phyloP scores from a whole-genome alignment of 1,284 basidiomycete genomes.

The Takashimella tepidaria region DNA sequence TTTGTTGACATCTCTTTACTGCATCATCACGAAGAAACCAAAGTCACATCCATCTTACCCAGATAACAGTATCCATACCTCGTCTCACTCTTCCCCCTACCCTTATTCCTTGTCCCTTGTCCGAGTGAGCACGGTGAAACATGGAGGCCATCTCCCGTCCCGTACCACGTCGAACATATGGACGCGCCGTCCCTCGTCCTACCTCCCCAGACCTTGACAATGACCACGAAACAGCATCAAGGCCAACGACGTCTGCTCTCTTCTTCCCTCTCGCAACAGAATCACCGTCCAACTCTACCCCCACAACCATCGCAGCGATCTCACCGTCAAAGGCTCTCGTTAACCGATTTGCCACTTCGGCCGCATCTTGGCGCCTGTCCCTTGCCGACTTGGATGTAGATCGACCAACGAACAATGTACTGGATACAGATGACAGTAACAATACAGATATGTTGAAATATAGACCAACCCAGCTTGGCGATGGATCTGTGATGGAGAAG shows the following conservation, averaged over 20 bases:
- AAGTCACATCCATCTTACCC: too few relatives aligned
- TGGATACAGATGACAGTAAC: too few relatives aligned
- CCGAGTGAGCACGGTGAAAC: too few relatives aligned
- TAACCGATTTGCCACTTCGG: conserved; percentile 14
- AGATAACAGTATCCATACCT: too few relatives aligned
- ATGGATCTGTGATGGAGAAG: too few relatives aligned
- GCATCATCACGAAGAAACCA: too few relatives aligned
- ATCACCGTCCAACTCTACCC: neutral
- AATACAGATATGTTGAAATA: too few relatives aligned
- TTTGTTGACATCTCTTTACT: too few relatives aligned
- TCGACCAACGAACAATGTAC: too few relatives aligned
- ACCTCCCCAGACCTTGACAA: neutral
- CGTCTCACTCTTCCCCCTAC: neutral
- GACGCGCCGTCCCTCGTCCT: neutral
- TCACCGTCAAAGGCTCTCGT: conserved; percentile 26
- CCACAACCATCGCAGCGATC: neutral
- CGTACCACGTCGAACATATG: neutral
- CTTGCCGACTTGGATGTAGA: conserved; percentile 13
- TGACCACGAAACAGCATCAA: neutral
- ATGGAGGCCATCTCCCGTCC: neutral
- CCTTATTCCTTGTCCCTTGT: too few relatives aligned
- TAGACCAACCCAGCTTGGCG: too few relatives aligned
- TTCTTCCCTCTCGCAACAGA: neutral
- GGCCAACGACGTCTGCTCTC: neutral
- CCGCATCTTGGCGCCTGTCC: conserved; percentile 14